phyloP scores from a whole-genome alignment of 306 rosid species.

The Vachellia collinsii region DNA sequence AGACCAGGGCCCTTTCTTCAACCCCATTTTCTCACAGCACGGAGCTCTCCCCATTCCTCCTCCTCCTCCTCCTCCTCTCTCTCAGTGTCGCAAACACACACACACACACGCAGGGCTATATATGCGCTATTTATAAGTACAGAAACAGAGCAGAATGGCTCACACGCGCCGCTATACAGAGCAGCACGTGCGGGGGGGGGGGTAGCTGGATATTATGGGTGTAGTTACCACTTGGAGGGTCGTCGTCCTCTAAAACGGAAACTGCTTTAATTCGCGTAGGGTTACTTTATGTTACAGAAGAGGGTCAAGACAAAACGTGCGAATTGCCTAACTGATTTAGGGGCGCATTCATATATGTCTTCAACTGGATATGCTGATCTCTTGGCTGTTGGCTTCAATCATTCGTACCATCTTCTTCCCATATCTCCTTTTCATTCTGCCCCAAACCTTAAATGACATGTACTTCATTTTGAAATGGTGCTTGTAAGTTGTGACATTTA shows the following conservation, averaged over 20 bases:
- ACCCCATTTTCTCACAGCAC: conserved; percentile 75
- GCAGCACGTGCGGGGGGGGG: not conserved
- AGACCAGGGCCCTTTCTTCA: conserved; percentile 85
- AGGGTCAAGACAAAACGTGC: not conserved
- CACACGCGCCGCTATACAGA: not conserved
- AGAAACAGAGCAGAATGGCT: not conserved
- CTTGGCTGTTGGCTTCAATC: not conserved
- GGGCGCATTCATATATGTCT: too few species aligned
- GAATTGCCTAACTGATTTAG: not conserved
- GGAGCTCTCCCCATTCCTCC: conserved; percentile 68
- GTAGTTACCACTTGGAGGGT: too few species aligned
- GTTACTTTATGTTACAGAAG: not conserved
- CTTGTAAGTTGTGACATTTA: too few species aligned
- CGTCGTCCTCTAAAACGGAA: too few species aligned
- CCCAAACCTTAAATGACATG: too few species aligned
- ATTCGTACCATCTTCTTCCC: not conserved
- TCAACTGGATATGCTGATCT: too few species aligned
- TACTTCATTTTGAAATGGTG: too few species aligned
- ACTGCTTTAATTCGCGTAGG: too few species aligned
- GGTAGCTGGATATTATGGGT: too few species aligned
- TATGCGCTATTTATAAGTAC: not conserved
- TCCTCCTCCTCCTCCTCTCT: not conserved
- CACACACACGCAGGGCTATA: not conserved
- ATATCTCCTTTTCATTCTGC: too few species aligned
- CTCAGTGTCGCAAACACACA: not conserved